These are phyloP conservation scores for Penicillium expansum DNA, from an alignment of 2,329 filamentous ascomycete genomes.

Conservation along the genomic window DNA sequence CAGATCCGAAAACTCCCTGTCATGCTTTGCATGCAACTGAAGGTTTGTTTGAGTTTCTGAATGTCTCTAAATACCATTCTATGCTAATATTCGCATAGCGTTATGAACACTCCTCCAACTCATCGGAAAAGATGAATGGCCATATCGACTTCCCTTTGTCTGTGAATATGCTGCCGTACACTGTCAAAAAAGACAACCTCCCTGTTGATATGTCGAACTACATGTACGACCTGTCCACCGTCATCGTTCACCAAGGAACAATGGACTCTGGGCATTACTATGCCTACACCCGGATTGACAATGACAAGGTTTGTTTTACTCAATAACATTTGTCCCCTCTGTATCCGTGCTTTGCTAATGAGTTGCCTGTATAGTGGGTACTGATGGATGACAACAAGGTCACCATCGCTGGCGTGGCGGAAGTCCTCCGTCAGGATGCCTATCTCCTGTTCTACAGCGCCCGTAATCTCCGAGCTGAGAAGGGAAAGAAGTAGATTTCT, in stretches of 20 bases:
- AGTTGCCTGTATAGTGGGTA: conserved; percentile 66
- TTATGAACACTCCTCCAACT: conserved; percentile 73
- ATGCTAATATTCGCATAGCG: conserved; percentile 42
- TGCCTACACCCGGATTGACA: conserved; percentile 74
- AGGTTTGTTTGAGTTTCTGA: conserved; percentile 54
- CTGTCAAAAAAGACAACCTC: conserved; percentile 56
- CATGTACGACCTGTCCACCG: conserved; percentile 81
- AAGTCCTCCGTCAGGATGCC: conserved; percentile 81
- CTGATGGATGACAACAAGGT: conserved; percentile 95
- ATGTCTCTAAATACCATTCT: neutral
- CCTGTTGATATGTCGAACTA: conserved; percentile 52
- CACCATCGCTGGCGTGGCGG: conserved; percentile 74
- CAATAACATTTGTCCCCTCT: neutral
- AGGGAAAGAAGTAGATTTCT: neutral
- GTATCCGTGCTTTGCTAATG: conserved; percentile 2
- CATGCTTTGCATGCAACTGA: conserved; percentile 87
- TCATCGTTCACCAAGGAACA: conserved; percentile 90
- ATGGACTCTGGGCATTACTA: conserved; percentile 91
- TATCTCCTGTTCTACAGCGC: conserved; percentile 81
- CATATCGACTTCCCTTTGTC: conserved; percentile 80
- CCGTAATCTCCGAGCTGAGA: conserved; percentile 28
- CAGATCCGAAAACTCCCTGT: conserved; percentile 82
- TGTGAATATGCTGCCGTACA: conserved; percentile 88
- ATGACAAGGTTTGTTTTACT: conserved; percentile 58
- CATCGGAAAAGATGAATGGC: conserved; percentile 82